phyloP scores from a whole-genome alignment of 2,329 filamentous ascomycete species.

The Myriangium duriaei region DNA sequence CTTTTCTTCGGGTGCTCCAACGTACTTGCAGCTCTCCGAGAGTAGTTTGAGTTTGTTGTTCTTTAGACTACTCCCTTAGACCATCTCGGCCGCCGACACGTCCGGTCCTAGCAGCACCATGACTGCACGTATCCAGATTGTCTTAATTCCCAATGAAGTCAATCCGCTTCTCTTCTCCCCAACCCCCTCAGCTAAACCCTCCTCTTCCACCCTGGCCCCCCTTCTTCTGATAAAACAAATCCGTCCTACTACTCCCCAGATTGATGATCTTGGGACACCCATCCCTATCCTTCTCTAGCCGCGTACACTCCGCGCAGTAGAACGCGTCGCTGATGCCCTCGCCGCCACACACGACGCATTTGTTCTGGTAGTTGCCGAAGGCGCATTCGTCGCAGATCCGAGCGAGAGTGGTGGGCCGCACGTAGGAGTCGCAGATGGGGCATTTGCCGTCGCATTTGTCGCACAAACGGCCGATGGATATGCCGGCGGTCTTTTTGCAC shows the following conservation, averaged over 20 bases:
- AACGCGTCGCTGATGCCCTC: slow-evolving; percentile 97
- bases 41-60: too few relatives aligned
- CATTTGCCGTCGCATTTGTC: slow-evolving; percentile 99
- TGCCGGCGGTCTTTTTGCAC: slow-evolving; percentile 97
- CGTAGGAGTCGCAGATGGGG: slow-evolving; percentile 97
- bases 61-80: too few relatives aligned
- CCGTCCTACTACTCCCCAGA: slow-evolving; percentile 84
- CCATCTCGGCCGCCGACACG: too few relatives aligned
- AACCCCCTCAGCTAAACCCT: slow-evolving; percentile 1
- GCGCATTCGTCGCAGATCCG: slow-evolving; percentile 99
- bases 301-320: slow-evolving; percentile 98
- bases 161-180: too few relatives aligned
- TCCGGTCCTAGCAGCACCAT: too few relatives aligned
- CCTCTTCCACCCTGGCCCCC: slow-evolving; percentile 3
- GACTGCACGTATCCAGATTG: too few relatives aligned
- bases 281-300: slow-evolving; percentile 91
- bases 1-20: too few relatives aligned
- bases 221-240: slow-evolving; percentile 72
- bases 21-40: too few relatives aligned
- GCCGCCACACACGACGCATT: slow-evolving; percentile 96
- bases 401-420: slow-evolving; percentile 90
- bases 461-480: slow-evolving; percentile 95
- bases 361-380: slow-evolving; percentile 99
- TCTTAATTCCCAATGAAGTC: too few relatives aligned
- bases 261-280: slow-evolving; percentile 99